Conservation (phyloP, 2,329 filamentous ascomycete species). For the Anthostomella pinea region DNA sequence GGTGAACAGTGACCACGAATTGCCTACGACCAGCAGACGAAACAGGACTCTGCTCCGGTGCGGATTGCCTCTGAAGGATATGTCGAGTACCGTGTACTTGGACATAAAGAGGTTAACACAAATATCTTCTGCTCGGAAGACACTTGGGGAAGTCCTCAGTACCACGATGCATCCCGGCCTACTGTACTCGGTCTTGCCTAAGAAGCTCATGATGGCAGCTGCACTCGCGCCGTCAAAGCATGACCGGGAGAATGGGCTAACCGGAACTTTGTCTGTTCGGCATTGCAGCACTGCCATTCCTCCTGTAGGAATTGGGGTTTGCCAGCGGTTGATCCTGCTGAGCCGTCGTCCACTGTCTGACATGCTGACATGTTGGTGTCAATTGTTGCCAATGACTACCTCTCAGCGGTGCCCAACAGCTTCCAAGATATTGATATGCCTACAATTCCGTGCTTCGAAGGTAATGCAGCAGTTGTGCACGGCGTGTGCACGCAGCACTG, state of each 20-base stretch:
- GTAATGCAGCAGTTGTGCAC: too few relatives aligned
- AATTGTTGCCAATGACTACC: too few relatives aligned
- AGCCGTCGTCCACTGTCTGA: too few relatives aligned
- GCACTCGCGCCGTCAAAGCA: neutral
- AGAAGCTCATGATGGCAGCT: neutral
- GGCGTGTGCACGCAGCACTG: too few relatives aligned
- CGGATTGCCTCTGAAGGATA: neutral
- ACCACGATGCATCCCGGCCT: neutral
- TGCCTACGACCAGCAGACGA: too few relatives aligned
- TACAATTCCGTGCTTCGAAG: too few relatives aligned
- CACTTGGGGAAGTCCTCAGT: neutral
- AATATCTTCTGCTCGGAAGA: neutral
- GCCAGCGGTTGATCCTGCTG: too few relatives aligned
- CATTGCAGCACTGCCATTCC: constrained; percentile 3
- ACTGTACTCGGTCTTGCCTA: neutral
- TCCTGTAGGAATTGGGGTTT: too few relatives aligned
- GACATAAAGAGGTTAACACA: neutral
- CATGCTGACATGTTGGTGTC: too few relatives aligned
- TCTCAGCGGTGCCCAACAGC: too few relatives aligned
- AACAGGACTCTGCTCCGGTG: constrained; percentile 1
- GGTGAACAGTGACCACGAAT: too few relatives aligned
- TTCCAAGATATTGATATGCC: too few relatives aligned
- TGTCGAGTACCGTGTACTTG: neutral
- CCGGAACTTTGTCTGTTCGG: constrained; percentile 1
- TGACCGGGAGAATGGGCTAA: neutral